Evolutionary conservation across 345 rosid genomes (phyloP).

Genomic region (Gynandropsis gynandra): DNA sequence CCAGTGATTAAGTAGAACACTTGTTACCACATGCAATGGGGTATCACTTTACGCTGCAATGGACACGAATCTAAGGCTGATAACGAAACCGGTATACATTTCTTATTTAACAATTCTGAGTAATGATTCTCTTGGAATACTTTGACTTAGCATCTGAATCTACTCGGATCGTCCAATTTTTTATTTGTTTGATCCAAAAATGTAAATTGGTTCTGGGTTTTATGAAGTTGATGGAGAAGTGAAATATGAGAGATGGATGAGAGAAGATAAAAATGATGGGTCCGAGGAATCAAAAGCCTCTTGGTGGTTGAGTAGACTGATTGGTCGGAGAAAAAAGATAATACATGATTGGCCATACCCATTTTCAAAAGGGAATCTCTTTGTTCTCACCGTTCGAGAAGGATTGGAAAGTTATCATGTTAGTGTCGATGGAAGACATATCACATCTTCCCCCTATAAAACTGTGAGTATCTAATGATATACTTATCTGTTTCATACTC

Average conservation of each 20-base stretch:
- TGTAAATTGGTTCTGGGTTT: too few species aligned
- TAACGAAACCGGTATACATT: slow-evolving; percentile 53
- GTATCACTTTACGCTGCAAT: slow-evolving; percentile 57
- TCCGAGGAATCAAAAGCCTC: slow-evolving; percentile 59
- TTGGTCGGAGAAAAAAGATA: slow-evolving; percentile 65
- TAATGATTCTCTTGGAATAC: slow-evolving; percentile 7
- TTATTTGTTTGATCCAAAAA: too few species aligned
- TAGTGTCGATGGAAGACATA: too few species aligned
- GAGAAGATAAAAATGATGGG: slow-evolving; percentile 48
- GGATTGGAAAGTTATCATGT: slow-evolving; percentile 94
- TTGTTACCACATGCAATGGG: slow-evolving; percentile 75
- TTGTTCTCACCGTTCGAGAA: slow-evolving; percentile 78
- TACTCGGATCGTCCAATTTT: too few species aligned
- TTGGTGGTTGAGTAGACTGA: slow-evolving; percentile 86
- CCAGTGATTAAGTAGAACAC: too few species aligned
- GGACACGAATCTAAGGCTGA: slow-evolving; percentile 64
- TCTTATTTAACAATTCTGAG: not conserved
- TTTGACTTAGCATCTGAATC: too few species aligned
- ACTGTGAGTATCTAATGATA: slow-evolving; percentile 48
- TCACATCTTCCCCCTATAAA: too few species aligned
- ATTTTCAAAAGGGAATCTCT: slow-evolving; percentile 65
- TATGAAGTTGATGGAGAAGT: too few species aligned
- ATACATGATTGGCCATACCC: too few species aligned
- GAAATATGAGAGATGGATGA: too few species aligned
- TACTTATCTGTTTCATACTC: slow-evolving; percentile 6